These are phyloP conservation scores for Ceratocystiopsis brevicomis DNA, from an alignment of 2,329 filamentous ascomycete genomes.

Conservation along the genomic window DNA sequence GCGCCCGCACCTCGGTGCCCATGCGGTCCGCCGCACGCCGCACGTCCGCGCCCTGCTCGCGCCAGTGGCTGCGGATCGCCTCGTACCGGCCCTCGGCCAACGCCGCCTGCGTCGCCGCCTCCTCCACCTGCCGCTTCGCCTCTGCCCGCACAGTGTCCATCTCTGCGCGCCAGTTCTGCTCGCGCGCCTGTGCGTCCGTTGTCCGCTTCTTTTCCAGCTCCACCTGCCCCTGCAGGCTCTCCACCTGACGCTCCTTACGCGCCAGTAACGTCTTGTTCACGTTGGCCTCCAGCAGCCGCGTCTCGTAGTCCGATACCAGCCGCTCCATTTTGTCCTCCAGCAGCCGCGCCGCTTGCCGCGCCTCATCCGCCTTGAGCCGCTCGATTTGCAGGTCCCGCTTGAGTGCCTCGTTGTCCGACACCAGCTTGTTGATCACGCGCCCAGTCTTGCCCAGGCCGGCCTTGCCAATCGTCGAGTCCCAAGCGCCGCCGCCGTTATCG, in stretches of 20 bases:
- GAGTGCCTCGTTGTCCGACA: slow-evolving; percentile 61
- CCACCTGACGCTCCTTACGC: slow-evolving; percentile 56
- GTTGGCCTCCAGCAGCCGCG: slow-evolving; percentile 47
- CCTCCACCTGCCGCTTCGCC: slow-evolving; percentile 43
- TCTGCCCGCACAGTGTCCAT: slow-evolving; percentile 43
- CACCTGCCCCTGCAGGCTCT: slow-evolving; percentile 44
- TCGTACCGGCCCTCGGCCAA: slow-evolving; percentile 55
- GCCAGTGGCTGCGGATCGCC: slow-evolving; percentile 45
- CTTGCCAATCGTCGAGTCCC: slow-evolving; percentile 51
- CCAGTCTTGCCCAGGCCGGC: slow-evolving; percentile 57
- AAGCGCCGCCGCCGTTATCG: slow-evolving; percentile 8
- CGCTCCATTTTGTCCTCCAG: slow-evolving; percentile 55
- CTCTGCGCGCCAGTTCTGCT: slow-evolving; percentile 42
- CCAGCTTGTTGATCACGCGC: slow-evolving; percentile 62
- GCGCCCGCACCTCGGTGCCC: slow-evolving; percentile 30
- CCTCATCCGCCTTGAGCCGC: slow-evolving; percentile 45
- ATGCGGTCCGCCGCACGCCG: slow-evolving; percentile 31
- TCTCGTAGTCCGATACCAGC: slow-evolving; percentile 48
- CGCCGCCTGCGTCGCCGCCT: slow-evolving; percentile 43
- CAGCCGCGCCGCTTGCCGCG: slow-evolving; percentile 47
- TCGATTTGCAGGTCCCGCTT: slow-evolving; percentile 55
- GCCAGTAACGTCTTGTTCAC: slow-evolving; percentile 53
- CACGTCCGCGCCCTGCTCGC: slow-evolving; percentile 44
- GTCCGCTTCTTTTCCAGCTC: slow-evolving; percentile 46
- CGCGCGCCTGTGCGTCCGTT: slow-evolving; percentile 37